These are phyloP conservation scores for Lipomyces mesembrius DNA, from an alignment of 805 yeast genomes.

Conservation along the genomic window DNA sequence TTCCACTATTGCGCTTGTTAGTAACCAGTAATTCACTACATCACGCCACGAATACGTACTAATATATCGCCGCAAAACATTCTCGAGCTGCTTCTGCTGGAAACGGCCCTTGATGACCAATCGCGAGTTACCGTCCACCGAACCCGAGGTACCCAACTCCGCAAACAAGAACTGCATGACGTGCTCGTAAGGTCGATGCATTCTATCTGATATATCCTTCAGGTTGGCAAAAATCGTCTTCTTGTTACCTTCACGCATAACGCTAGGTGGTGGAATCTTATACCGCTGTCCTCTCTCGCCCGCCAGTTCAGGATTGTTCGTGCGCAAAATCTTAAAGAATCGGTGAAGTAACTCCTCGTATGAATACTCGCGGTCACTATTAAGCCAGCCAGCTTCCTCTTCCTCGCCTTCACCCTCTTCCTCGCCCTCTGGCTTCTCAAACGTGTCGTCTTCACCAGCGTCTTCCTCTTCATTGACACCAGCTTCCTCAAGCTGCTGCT, in stretches of 20 bases:
- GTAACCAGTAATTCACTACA: background rate
- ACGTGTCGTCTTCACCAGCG: conserved; percentile 34
- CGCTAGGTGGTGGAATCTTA: conserved; percentile 96
- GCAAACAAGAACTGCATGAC: conserved; percentile 95
- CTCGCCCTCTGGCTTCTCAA: conserved; percentile 43
- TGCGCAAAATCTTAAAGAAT: conserved; percentile 82
- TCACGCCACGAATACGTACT: conserved; percentile 33
- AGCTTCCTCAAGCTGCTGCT: conserved; percentile 85
- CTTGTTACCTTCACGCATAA: conserved; percentile 96
- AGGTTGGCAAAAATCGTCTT: conserved; percentile 96
- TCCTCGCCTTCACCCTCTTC: conserved; percentile 31
- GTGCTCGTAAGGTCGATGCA: conserved; percentile 97
- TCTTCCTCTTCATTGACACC: conserved; percentile 65
- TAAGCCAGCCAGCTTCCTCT: conserved; percentile 38
- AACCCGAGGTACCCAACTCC: conserved; percentile 99
- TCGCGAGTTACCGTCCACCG: conserved; percentile 97
- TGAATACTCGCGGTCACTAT: conserved; percentile 61
- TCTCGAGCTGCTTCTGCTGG: conserved; percentile 96
- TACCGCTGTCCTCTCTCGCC: conserved; percentile 92
- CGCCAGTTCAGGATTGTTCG: conserved; percentile 97
- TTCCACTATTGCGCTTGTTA: conserved; percentile 54
- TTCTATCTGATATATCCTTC: conserved; percentile 88
- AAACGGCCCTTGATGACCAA: conserved; percentile 97
- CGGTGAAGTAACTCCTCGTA: conserved; percentile 80
- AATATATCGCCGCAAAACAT: conserved; percentile 93